Evolutionary conservation across 1,284 basidiomycete genomes (phyloP), one percentile per base, ranked within the genome.

Genomic region (Heterobasidion irregulare): DNA sequence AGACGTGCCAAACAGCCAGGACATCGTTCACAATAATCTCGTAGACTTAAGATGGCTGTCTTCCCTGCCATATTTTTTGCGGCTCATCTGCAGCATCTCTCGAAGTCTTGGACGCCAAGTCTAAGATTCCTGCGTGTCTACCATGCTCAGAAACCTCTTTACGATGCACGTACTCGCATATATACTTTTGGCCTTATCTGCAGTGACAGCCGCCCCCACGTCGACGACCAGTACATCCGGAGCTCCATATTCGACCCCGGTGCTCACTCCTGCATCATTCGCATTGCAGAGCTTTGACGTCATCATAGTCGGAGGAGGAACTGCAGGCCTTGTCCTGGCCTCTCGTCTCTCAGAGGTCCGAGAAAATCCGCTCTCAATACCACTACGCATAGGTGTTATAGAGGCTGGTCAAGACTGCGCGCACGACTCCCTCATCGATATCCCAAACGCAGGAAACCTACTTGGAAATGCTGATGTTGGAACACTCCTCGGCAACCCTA

Each of bases 361-460:
- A 3, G 10, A 5, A 32, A 56, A 55, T 5, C 41, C 56, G 50
- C n/a, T n/a, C 5, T 5, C 38, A n/a, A n/a, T 4, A 41, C n/a
- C 38, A 41, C n/a, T 41, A n/a, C 50, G 51, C 36, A 53, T 59
- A 34, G 58, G 58, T 10, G 54, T 58, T 45, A 59, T 59, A 19
- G 57, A 59, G 18, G 58, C 57, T 18, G 58, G 56, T 13, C 47
- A 50, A 45, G 52, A 59, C 36, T 57, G 58, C 48, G 57, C 58
- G 6, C 47, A 58, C 16, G 58, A 59, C 19, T 44, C 53, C 32
- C 57, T 58, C 50, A 59, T 59, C 45, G 54, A 58, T 18, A 45
- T 53, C 12, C 57, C 58, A 33, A 58, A 48, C 36, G 56, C 57
- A 6, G 56, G 56, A 9, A 58, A 58, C 47, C 53, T 58, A 9